Conservation (phyloP, 2,329 filamentous ascomycete genomes). For the Hawksworthiomyces lignivorus region DNA sequence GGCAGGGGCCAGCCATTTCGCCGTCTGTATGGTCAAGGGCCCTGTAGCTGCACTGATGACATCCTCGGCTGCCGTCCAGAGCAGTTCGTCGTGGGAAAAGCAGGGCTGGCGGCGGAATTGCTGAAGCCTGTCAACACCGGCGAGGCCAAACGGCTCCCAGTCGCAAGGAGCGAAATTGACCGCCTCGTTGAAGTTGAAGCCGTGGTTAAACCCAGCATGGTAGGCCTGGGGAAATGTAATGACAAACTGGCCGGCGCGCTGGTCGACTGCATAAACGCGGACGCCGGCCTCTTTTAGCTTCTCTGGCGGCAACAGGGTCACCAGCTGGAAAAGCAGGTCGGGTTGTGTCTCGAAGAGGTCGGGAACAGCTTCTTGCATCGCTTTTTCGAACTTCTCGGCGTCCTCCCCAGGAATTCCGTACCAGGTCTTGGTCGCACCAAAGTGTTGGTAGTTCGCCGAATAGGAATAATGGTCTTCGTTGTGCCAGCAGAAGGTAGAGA, state of each 20-base stretch:
- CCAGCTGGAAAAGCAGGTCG: conserved; percentile 90
- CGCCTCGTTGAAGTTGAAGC: conserved; percentile 97
- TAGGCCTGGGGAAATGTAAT: conserved; percentile 96
- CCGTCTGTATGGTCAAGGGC: conserved; percentile 68
- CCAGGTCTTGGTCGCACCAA: conserved; percentile 98
- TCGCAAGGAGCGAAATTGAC: conserved; percentile 95
- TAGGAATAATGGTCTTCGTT: conserved; percentile 98
- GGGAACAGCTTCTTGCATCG: conserved; percentile 90
- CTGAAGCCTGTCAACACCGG: conserved; percentile 78
- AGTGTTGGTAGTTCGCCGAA: conserved; percentile 96
- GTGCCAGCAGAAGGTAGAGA: conserved; percentile 99
- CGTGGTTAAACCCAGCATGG: conserved; percentile 96
- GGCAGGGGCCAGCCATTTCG: conserved; percentile 90
- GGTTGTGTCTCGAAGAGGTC: conserved; percentile 96
- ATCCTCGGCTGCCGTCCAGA: conserved; percentile 81
- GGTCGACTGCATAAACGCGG: conserved; percentile 88
- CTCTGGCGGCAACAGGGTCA: conserved; percentile 90
- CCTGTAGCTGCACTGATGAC: conserved; percentile 46
- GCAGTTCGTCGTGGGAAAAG: conserved; percentile 92
- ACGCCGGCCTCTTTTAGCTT: conserved; percentile 90
- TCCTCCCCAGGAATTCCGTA: conserved; percentile 95
- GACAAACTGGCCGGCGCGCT: conserved; percentile 90
- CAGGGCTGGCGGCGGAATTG: conserved; percentile 86
- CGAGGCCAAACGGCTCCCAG: conserved; percentile 88
- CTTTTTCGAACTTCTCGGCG: conserved; percentile 87